These are phyloP conservation scores for Epichloe sibirici DNA, from an alignment of 2,329 filamentous ascomycete genomes.

Conservation along the genomic window DNA sequence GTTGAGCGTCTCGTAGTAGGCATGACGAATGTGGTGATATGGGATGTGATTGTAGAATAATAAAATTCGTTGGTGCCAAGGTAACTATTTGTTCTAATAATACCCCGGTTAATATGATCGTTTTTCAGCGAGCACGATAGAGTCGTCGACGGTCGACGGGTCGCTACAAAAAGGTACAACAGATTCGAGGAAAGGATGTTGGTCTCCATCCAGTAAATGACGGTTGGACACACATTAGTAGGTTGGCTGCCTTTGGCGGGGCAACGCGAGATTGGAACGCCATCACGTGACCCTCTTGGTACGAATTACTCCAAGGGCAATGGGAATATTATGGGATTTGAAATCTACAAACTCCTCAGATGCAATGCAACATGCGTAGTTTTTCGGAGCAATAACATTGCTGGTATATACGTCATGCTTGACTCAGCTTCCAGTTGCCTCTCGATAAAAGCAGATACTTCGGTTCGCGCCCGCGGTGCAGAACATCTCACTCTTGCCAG, in stretches of 20 bases:
- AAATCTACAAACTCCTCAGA: background rate
- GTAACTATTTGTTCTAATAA: too few species aligned
- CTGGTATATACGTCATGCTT: conserved; percentile 7
- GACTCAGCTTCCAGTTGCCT: conserved; percentile 56
- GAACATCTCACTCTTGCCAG: conserved; percentile 56
- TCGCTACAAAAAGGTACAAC: background rate
- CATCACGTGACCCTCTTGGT: conserved; percentile 30
- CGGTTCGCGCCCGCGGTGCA: conserved; percentile 66
- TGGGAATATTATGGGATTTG: background rate
- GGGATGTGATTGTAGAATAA: background rate
- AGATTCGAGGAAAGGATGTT: background rate
- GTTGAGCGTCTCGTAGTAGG: conserved; percentile 38
- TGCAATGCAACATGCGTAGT: too few species aligned
- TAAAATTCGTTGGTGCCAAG: too few species aligned
- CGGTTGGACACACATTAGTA: background rate
- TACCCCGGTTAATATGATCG: too few species aligned
- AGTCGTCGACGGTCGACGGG: too few species aligned
- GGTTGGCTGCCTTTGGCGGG: conserved; percentile 31
- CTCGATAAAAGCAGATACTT: conserved; percentile 71
- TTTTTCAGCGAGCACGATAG: too few species aligned
- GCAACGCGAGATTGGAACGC: conserved; percentile 40
- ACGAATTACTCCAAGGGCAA: background rate
- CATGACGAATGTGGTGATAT: conserved; percentile 23
- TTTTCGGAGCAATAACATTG: background rate
- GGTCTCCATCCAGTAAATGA: background rate